Evolutionary conservation across 2,329 filamentous ascomycete genomes (phyloP).

Genomic region (Colletotrichum horii): DNA sequence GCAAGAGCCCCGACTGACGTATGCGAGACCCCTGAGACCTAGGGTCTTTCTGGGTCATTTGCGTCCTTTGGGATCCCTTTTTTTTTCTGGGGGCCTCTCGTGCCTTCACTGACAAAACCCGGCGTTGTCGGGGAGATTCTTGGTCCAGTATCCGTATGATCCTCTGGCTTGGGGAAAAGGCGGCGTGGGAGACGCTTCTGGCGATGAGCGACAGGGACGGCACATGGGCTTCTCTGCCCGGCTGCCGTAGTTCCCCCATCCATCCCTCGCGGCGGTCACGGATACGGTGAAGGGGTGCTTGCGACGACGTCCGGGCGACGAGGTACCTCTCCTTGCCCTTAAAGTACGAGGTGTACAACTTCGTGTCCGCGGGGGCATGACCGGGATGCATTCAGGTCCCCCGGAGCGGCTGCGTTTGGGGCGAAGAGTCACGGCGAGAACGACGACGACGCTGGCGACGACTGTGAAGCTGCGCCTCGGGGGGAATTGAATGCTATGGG

Average conservation of each 20-base stretch:
- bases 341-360: not conserved
- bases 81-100: not conserved
- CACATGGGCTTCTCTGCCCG: conserved; percentile 5
- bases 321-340: not conserved
- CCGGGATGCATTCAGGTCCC: not conserved
- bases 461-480: conserved; percentile 5
- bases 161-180: not conserved
- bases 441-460: conserved; percentile 5
- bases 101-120: conserved; percentile 2
- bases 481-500: not conserved
- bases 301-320: not conserved
- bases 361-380: not conserved
- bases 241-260: conserved; percentile 1
- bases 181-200: not conserved
- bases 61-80: not conserved
- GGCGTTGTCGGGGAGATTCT: conserved; percentile 12
- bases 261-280: conserved; percentile 5
- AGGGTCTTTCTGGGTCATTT: not conserved
- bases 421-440: not conserved
- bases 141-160: not conserved
- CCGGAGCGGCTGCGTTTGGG: not conserved
- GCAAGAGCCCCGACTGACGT: conserved; percentile 4
- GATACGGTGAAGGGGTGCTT: conserved; percentile 11
- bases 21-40: conserved; percentile 13
- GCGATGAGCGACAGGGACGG: conserved; percentile 20